Evolutionary conservation across 2,329 filamentous ascomycete species (phyloP).

Genomic region (Diaporthe humulicola): DNA sequence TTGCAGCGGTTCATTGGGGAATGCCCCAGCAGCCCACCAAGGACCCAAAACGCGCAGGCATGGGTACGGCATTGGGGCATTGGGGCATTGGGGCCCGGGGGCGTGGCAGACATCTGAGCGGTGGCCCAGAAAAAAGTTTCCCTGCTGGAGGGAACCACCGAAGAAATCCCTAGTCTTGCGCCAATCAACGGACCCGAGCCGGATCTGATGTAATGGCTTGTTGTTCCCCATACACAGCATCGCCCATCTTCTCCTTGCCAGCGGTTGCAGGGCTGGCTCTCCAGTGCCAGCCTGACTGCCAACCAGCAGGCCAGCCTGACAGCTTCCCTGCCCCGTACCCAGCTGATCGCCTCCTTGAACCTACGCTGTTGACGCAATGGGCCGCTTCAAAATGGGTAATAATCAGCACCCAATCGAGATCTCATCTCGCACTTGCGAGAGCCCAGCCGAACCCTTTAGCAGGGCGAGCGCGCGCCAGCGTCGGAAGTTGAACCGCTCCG

Average conservation of each 20-base stretch:
- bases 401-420: conserved; percentile 37
- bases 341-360: conserved; percentile 12
- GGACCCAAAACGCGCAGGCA: conserved; percentile 25
- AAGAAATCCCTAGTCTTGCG: conserved; percentile 26
- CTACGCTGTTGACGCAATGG: conserved; percentile 26
- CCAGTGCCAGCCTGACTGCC: conserved; percentile 4
- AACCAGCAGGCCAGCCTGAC: conserved; percentile 7
- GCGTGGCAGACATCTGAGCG: conserved; percentile 28
- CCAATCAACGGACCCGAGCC: conserved; percentile 32
- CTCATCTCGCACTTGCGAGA: neutral
- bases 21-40: conserved; percentile 16
- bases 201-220: conserved; percentile 36
- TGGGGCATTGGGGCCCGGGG: neutral
- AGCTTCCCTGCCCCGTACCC: conserved; percentile 20
- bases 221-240: conserved; percentile 6
- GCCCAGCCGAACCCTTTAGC: neutral
- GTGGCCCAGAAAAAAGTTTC: conserved; percentile 29
- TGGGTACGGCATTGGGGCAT: conserved; percentile 2
- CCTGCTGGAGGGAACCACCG: conserved; percentile 31
- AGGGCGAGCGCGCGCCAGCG: neutral
- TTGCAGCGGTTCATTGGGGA: conserved; percentile 20
- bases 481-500: neutral
- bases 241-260: conserved; percentile 8
- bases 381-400: conserved; percentile 21
- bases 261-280: conserved; percentile 1